Conservation (phyloP, 768 basidiomycete genomes). For the Boletus coccyginus region DNA sequence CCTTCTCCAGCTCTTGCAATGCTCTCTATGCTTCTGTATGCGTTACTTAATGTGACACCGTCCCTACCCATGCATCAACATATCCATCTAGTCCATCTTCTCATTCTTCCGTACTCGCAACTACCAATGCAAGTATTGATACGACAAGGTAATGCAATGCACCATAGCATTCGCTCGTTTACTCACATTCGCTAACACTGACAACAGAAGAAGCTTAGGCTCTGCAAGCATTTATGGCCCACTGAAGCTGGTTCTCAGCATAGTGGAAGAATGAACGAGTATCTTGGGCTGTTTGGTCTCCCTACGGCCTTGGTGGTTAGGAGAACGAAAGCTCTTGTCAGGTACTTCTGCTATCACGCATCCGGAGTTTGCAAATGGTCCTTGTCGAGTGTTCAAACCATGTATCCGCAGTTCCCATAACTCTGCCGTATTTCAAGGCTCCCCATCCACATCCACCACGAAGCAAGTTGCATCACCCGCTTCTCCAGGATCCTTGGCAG, state of each 20-base stretch:
- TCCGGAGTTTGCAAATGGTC: too few species aligned
- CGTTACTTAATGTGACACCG: slow-evolving; percentile 8
- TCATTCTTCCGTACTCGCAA: neutral
- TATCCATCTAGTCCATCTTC: slow-evolving; percentile 1
- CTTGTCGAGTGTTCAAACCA: too few species aligned
- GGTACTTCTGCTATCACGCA: too few species aligned
- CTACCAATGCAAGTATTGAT: neutral
- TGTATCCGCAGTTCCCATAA: too few species aligned
- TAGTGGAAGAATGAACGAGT: neutral
- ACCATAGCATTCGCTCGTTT: slow-evolving; percentile 9
- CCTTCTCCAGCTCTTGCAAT: neutral
- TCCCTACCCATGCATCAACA: slow-evolving; percentile 1
- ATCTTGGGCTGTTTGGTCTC: neutral
- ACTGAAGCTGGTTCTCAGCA: too few species aligned
- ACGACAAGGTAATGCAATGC: slow-evolving; percentile 12
- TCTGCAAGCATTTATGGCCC: neutral
- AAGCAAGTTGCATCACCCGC: too few species aligned
- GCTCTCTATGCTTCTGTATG: neutral
- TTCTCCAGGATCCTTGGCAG: too few species aligned
- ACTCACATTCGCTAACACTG: neutral
- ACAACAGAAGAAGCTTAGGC: neutral
- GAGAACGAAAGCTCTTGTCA: neutral
- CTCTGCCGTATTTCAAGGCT: too few species aligned
- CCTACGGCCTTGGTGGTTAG: too few species aligned
- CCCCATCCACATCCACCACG: too few species aligned